These are phyloP conservation scores for Macadamia integrifolia DNA, from an alignment of 164 flowering plant genomes.

Conservation along the genomic window DNA sequence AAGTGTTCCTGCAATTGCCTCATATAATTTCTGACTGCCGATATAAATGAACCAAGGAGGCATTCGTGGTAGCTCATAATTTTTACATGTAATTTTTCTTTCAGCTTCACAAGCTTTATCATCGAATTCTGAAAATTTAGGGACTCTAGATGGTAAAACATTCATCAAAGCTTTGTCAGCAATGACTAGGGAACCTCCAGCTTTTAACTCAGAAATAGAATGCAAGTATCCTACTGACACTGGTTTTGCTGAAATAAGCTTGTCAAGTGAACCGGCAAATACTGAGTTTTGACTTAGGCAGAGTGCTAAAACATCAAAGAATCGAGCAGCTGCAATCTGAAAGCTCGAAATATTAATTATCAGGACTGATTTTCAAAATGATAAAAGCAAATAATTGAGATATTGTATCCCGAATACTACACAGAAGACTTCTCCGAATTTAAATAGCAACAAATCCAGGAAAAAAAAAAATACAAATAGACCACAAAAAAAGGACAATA, in stretches of 20 bases:
- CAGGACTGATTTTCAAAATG: neutral
- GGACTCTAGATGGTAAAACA: constrained; percentile 17
- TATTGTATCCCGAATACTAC: too few relatives aligned
- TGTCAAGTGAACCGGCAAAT: constrained; percentile 79
- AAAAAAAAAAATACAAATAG: neutral
- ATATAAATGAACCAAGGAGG: constrained; percentile 87
- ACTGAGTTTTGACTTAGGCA: constrained; percentile 74
- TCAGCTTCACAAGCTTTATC: constrained; percentile 15
- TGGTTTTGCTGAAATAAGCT: constrained; percentile 40
- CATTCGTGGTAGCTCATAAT: constrained; percentile 66
- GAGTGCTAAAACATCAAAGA: constrained; percentile 59
- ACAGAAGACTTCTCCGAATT: neutral
- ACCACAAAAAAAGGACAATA: too few relatives aligned
- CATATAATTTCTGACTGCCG: constrained; percentile 65
- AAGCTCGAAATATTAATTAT: constrained; percentile 7
- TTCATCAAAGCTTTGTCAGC: constrained; percentile 9
- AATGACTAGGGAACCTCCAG: constrained; percentile 16
- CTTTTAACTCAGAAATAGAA: constrained; percentile 63
- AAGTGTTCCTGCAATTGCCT: constrained; percentile 65
- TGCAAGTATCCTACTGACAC: constrained; percentile 65
- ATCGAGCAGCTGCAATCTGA: constrained; percentile 61
- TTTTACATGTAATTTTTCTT: constrained; percentile 14
- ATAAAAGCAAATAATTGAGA: neutral
- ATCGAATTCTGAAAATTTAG: constrained; percentile 14
- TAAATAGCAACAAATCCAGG: neutral